These are phyloP conservation scores for Neurospora tetrasperma DNA, from an alignment of 495 filamentous ascomycete species.

Conservation along the genomic window DNA sequence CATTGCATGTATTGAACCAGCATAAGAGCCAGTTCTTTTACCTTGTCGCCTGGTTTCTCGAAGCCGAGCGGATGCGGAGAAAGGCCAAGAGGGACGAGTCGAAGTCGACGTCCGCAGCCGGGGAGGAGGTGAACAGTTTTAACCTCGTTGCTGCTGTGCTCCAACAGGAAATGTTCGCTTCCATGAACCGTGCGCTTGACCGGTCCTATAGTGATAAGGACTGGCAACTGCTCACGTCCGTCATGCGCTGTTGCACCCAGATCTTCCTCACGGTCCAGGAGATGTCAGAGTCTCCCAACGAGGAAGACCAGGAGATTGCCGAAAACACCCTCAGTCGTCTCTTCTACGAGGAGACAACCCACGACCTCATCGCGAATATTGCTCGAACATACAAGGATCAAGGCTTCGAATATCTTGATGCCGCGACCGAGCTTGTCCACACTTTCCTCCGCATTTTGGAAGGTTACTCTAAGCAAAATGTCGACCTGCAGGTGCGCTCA, in stretches of 20 bases:
- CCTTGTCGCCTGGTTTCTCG: constrained; percentile 85
- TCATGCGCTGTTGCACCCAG: constrained; percentile 84
- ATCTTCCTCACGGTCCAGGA: constrained; percentile 88
- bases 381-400: constrained; percentile 81
- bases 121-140: constrained; percentile 64
- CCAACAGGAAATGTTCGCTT: constrained; percentile 85
- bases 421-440: constrained; percentile 81
- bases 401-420: constrained; percentile 86
- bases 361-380: constrained; percentile 74
- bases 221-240: constrained; percentile 78
- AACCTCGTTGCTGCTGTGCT: constrained; percentile 78
- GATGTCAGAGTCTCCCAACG: constrained; percentile 73
- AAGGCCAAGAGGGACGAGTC: constrained; percentile 38
- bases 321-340: constrained; percentile 95
- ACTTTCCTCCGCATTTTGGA: constrained; percentile 90
- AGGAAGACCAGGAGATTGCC: constrained; percentile 95
- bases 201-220: constrained; percentile 65
- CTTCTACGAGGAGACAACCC: constrained; percentile 94
- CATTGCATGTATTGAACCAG: constrained; percentile 62
- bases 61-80: constrained; percentile 73
- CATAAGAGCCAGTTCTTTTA: constrained; percentile 86
- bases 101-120: constrained; percentile 27
- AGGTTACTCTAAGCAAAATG: constrained; percentile 86
- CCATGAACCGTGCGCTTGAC: constrained; percentile 74
- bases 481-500: constrained; percentile 83